Evolutionary conservation across 345 rosid species (phyloP), one percentile per base, ranked within the genome.

Genomic region (Melastoma malabathricum): DNA sequence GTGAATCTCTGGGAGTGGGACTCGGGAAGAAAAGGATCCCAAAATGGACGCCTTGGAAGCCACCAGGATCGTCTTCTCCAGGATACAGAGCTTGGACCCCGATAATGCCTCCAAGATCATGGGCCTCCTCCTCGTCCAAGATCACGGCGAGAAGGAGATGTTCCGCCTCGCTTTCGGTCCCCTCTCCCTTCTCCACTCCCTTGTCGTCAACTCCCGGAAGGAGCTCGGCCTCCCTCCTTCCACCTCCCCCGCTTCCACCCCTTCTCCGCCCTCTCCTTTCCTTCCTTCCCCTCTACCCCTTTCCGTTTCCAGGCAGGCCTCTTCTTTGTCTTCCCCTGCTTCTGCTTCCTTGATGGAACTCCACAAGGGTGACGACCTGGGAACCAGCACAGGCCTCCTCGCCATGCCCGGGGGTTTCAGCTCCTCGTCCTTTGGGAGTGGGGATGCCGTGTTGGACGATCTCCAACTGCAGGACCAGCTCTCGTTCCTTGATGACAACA

Each of bases 81-180:
- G 87, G 68, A 85, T 85, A 70, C 87, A 85, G 58, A 74, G 47
- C 57, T 23, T 78, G 41, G 97, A 89, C 71, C 86, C 93, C 31
- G 93, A 85, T 13, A 82, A 83, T 74, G 95, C 97, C 15, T 84
- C 97, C 27, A 89, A 77, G 72, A 89, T 85, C 82, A 85, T 89
- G 89, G 89, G 95, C 63, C 71, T 85, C 34, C 85, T 89, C 61
- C 81, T 89, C 46, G 78, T 85, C 54, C 92, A 89, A 66, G 97
- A 89, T 56, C 89, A 82, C 27, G 89, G 95, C n/a, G 97, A 89
- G 50, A 85, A 89, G 52, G 97, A 85, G 68, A 85, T 85, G 95
- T 85, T 89, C 61, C 71, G 97, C 54, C 72, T 89, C 43, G 97
- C 95, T 67, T 81, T 83, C 68, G 95, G 95, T 10, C 89, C 97